Evolutionary conservation across 2,329 filamentous ascomycete genomes (phyloP), one percentile per base, ranked within the genome.

Genomic region (Alternaria tenuissima): DNA sequence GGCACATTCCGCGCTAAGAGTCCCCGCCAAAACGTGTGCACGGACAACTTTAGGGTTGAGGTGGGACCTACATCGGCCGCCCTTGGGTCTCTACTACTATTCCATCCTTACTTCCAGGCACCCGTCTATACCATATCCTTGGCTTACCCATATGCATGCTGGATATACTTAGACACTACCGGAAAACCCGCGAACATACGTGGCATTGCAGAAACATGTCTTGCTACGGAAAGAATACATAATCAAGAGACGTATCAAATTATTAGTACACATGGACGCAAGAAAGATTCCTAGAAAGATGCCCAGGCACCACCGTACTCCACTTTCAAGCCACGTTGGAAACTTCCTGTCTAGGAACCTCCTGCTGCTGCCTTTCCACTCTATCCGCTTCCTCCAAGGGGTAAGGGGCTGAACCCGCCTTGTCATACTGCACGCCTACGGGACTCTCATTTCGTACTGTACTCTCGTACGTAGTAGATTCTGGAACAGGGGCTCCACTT

Each of bases 361-460:
- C 44, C n/a, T 62, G 61, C 22, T 67, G 59, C 46, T 58, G 48
- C 32, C 67, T 63, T 56, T 76, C 72, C 2, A 70, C 52, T 28
- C 66, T 69, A 48, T 76, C 75, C 14, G 69, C 70, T 44, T 76
- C 75, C 5, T 71, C 70, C 54, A 73, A 62, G 22, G 73, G 69
- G 56, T 76, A 72, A 6, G 71, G 63, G 48, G 73, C 66, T 48
- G 74, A 70, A 11, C 62, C 70, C 43, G 62, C 66, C 61, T 67
- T 75, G 59, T 65, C 68, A 44, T 59, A 62, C 54, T 63, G 65
- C 53, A 66, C 69, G 51, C 60, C 66, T 41, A 69, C 69, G 6
- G 61, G 61, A 55, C 70, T 73, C 42, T 71, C 63, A 56, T 63
- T 72, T 46, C 62, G 61, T 14, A 56, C 22, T 7, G 62, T 48